A percentile compares a stretch with the other conserved stretches of the same genome.
Evolutionary conservation across 768 basidiomycete genomes (phyloP).

Genomic region (Boletales sp.): DNA sequence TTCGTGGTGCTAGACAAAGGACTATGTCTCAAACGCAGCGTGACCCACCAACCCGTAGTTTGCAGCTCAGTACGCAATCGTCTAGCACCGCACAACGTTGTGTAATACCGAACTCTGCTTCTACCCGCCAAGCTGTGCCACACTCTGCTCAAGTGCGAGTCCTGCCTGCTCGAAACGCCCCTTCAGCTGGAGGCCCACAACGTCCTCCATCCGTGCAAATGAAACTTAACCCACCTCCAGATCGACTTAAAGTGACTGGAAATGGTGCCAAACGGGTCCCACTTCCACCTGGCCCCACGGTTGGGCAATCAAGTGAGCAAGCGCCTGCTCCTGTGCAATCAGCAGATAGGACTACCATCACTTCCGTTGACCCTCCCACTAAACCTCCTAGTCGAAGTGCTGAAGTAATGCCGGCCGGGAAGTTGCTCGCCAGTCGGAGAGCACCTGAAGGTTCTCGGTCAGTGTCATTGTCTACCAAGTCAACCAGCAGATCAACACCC

Average conservation of each 20-base stretch:
- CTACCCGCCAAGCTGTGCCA: slow-evolving; percentile 8
- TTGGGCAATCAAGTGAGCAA: slow-evolving; percentile 1
- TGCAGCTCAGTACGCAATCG: slow-evolving; percentile 15
- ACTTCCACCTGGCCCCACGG: slow-evolving; percentile 18
- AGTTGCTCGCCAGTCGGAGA: slow-evolving; percentile 7
- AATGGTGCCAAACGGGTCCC: slow-evolving; percentile 33
- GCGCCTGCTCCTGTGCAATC: background rate
- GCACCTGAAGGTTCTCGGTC: slow-evolving; percentile 2
- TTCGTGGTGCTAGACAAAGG: slow-evolving; percentile 15
- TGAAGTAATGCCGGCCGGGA: slow-evolving; percentile 3
- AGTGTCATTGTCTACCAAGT: slow-evolving; percentile 8
- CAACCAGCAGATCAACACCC: background rate
- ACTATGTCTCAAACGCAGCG: slow-evolving; percentile 18
- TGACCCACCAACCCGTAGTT: slow-evolving; percentile 10
- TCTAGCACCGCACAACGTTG: slow-evolving; percentile 19
- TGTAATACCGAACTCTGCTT: slow-evolving; percentile 10
- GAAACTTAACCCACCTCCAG: slow-evolving; percentile 14
- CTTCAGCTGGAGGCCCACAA: slow-evolving; percentile 19
- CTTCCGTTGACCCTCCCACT: slow-evolving; percentile 3
- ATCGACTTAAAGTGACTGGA: slow-evolving; percentile 25
- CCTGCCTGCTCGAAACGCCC: background rate
- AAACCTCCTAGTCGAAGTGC: slow-evolving; percentile 8
- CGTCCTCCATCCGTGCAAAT: slow-evolving; percentile 25
- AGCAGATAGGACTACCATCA: background rate
- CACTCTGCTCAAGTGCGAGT: slow-evolving; percentile 4